Evolutionary conservation across 352 stramenopile genomes (phyloP).

Genomic region (Pythium phragmiticola): DNA sequence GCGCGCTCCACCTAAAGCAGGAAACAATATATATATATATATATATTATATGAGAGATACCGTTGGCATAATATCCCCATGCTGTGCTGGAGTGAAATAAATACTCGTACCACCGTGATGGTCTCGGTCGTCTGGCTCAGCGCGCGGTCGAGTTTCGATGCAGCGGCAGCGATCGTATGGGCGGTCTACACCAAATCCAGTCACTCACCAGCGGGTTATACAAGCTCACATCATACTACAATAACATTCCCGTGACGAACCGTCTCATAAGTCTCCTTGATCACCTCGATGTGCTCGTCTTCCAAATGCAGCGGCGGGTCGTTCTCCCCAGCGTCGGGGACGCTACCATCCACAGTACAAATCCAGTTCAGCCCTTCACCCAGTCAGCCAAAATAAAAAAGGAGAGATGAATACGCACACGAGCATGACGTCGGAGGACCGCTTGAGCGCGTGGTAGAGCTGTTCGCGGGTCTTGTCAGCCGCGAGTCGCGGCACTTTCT

Average conservation of each 20-base stretch:
- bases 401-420: constrained; percentile 25
- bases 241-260: constrained; percentile 20
- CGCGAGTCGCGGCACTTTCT: constrained; percentile 53
- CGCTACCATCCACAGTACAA: neutral
- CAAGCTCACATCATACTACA: neutral
- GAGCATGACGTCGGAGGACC: constrained; percentile 48
- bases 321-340: constrained; percentile 22
- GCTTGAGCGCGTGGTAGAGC: constrained; percentile 55
- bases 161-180: constrained; percentile 52
- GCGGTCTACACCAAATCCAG: constrained; percentile 37
- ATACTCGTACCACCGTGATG: constrained; percentile 55
- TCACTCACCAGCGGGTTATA: neutral
- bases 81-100: neutral
- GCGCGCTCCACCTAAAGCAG: constrained; percentile 53
- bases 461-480: constrained; percentile 50
- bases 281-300: constrained; percentile 37
- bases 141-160: constrained; percentile 50
- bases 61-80: no score
- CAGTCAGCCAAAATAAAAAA: neutral
- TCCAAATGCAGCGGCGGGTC: constrained; percentile 39
- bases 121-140: constrained; percentile 65
- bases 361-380: neutral
- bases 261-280: constrained; percentile 60
- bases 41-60: neutral
- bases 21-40: neutral